Conservation (phyloP, 2,329 filamentous ascomycete species). For the Tolypocladium tropicale region DNA sequence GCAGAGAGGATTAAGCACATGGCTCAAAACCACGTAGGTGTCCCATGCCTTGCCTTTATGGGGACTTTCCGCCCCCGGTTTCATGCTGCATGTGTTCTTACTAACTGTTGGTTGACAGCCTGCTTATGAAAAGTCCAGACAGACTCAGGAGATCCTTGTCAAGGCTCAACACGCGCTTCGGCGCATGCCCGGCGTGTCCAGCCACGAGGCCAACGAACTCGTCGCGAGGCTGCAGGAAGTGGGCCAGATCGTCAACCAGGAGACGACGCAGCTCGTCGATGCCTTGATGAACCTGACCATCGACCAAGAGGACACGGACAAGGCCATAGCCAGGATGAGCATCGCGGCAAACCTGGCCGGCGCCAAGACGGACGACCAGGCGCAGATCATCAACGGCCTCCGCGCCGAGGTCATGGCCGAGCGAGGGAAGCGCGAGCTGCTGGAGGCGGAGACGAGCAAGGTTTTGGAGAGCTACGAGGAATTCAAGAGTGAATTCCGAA, state of each 20-base stretch:
- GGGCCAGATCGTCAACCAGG: conserved; percentile 25
- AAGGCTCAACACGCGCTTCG: conserved; percentile 27
- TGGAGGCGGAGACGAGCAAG: conserved; percentile 16
- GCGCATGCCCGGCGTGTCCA: conserved; percentile 27
- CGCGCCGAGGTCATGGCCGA: conserved; percentile 20
- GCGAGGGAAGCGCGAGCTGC: conserved; percentile 17
- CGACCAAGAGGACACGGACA: conserved; percentile 27
- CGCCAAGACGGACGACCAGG: conserved; percentile 21
- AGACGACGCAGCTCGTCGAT: conserved; percentile 27
- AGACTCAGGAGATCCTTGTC: conserved; percentile 24
- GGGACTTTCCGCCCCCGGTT: not conserved
- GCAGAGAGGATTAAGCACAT: conserved; percentile 26
- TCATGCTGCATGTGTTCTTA: not conserved
- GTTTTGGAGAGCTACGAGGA: conserved; percentile 16
- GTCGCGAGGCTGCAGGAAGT: conserved; percentile 24
- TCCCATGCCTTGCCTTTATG: not conserved
- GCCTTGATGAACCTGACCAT: conserved; percentile 25
- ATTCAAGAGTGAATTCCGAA: conserved; percentile 17
- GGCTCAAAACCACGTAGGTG: conserved; percentile 26
- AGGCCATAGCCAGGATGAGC: conserved; percentile 26
- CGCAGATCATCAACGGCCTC: conserved; percentile 20
- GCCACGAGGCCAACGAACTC: conserved; percentile 23
- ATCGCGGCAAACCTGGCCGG: conserved; percentile 26
- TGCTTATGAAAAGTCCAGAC: conserved; percentile 22
- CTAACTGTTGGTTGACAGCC: conserved; percentile 12